Percentiles rank a stretch among this genome's conserved stretches.
These are phyloP conservation scores for Boletus pseudopeckii DNA, from an alignment of 768 basidiomycete genomes.

Conservation along the genomic window DNA sequence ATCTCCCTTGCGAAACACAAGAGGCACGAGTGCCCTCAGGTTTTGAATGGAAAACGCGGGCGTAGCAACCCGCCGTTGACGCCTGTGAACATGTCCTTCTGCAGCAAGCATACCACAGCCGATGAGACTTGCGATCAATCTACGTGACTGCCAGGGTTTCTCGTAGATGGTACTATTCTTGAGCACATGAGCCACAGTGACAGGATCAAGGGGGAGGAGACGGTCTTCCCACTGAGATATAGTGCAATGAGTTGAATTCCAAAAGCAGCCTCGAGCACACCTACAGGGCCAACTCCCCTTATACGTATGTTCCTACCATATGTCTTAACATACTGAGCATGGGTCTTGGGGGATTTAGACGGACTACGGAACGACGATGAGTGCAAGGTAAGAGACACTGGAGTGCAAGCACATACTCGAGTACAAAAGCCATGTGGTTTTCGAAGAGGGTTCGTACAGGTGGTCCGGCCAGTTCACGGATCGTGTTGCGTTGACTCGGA, in stretches of 20 bases:
- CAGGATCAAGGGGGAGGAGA: slow-evolving; percentile 77
- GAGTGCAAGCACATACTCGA: slow-evolving; percentile 47
- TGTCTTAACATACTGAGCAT: slow-evolving; percentile 50
- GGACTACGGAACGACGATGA: slow-evolving; percentile 39
- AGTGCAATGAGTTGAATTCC: slow-evolving; percentile 7
- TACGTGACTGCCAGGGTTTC: slow-evolving; percentile 80
- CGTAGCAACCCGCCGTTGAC: slow-evolving; percentile 72
- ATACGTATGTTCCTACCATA: slow-evolving; percentile 73
- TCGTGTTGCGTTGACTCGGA: slow-evolving; percentile 40
- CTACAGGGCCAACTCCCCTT: slow-evolving; percentile 63
- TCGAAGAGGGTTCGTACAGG: slow-evolving; percentile 46
- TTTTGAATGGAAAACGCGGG: slow-evolving; percentile 83
- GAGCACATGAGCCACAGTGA: slow-evolving; percentile 69
- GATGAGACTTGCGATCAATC: slow-evolving; percentile 70
- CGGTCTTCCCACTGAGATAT: slow-evolving; percentile 67
- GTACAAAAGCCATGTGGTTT: slow-evolving; percentile 51
- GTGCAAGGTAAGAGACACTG: background rate
- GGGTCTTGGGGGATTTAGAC: slow-evolving; percentile 47
- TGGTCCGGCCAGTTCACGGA: slow-evolving; percentile 60
- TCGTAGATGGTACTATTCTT: slow-evolving; percentile 71
- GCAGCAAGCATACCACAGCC: slow-evolving; percentile 81
- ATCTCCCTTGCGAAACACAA: slow-evolving; percentile 66
- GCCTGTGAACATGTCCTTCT: slow-evolving; percentile 73
- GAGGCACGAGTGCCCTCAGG: slow-evolving; percentile 63
- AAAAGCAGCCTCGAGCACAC: slow-evolving; percentile 27